A percentile compares a stretch with the other conserved stretches of the same genome.
Conservation (phyloP, 2,329 filamentous ascomycete genomes). For the Fonsecaea pugnacius region DNA sequence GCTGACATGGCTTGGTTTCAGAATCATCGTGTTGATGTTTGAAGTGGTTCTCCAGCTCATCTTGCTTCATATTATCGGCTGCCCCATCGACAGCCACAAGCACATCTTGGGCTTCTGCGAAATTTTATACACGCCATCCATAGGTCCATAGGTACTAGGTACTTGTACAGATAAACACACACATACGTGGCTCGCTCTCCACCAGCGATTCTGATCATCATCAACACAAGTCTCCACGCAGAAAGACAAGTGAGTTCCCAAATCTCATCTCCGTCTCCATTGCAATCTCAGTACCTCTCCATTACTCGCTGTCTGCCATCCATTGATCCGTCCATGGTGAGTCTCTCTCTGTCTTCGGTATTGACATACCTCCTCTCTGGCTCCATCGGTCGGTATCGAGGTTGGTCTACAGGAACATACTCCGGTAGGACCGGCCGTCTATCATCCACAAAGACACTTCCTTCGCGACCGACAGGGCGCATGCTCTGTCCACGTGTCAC, state of each 20-base stretch:
- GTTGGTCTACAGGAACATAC: slow-evolving; percentile 33
- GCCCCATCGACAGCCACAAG: neutral
- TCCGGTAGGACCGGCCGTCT: slow-evolving; percentile 26
- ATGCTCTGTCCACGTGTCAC: slow-evolving; percentile 50
- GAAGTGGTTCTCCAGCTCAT: neutral
- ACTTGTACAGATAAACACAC: slow-evolving; percentile 11
- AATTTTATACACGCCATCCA: slow-evolving; percentile 12
- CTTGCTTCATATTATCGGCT: slow-evolving; percentile 5
- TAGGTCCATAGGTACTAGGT: neutral
- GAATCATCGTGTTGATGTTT: neutral
- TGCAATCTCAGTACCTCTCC: slow-evolving; percentile 35
- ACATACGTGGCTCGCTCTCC: slow-evolving; percentile 9
- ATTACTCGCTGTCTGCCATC: slow-evolving; percentile 30
- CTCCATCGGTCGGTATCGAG: slow-evolving; percentile 35
- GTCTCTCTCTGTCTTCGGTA: slow-evolving; percentile 34
- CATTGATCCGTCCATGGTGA: slow-evolving; percentile 25
- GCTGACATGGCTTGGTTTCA: slow-evolving; percentile 23
- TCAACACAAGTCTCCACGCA: neutral
- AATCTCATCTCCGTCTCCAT: neutral
- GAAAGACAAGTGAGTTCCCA: neutral
- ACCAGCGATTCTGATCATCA: slow-evolving; percentile 1
- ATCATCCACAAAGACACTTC: slow-evolving; percentile 45
- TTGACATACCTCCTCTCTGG: slow-evolving; percentile 33
- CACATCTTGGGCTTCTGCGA: neutral
- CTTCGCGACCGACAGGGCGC: slow-evolving; percentile 48